Conservation (phyloP, 192 early-diverging fungal genomes). For the Gamsiella multidivaricata region DNA sequence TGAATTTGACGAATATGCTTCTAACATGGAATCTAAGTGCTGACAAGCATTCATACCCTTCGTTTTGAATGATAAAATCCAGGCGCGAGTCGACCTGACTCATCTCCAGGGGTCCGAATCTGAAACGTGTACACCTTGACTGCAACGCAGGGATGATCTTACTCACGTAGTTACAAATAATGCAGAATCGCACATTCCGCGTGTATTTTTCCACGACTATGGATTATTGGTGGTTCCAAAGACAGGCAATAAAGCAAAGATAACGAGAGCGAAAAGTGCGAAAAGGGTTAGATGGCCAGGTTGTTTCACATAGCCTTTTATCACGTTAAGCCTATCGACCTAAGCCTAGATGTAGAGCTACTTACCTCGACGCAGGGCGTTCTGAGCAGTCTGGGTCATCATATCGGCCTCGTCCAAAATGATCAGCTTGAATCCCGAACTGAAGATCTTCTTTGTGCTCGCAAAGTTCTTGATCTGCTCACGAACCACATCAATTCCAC, state of each 20-base stretch:
- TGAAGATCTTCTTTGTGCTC: constrained; percentile 93
- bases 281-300: too few relatives aligned
- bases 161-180: constrained; percentile 98
- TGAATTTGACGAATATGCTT: neutral
- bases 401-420: constrained; percentile 98
- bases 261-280: too few relatives aligned
- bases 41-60: constrained; percentile 60
- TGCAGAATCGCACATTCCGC: constrained; percentile 96
- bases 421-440: constrained; percentile 94
- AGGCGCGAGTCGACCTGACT: constrained; percentile 85
- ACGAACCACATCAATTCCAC: constrained; percentile 97
- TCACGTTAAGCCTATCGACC: too few relatives aligned
- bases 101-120: constrained; percentile 88
- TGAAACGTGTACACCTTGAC: constrained; percentile 97
- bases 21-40: neutral
- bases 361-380: constrained; percentile 88
- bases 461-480: constrained; percentile 99
- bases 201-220: constrained; percentile 99
- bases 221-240: too few relatives aligned
- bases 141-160: constrained; percentile 98
- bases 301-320: too few relatives aligned
- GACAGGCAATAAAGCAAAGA: too few relatives aligned
- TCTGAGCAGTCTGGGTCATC: constrained; percentile 94
- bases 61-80: constrained; percentile 72
- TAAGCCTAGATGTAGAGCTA: too few relatives aligned